These are phyloP conservation scores for Capsicum baccatum DNA, from an alignment of 257 asterid genomes.

Conservation along the genomic window DNA sequence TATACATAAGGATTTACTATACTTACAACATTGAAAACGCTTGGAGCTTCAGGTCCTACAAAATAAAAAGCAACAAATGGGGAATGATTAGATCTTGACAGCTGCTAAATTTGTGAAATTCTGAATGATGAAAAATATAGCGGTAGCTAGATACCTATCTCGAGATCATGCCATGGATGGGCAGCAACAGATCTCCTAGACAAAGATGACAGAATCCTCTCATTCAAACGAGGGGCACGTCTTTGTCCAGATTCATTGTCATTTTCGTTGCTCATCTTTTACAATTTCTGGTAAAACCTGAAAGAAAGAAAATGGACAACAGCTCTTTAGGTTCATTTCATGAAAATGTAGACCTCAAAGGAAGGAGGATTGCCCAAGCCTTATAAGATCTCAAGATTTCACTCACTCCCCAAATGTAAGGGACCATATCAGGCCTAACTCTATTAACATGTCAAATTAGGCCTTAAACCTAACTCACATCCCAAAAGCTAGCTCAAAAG, in stretches of 20 bases:
- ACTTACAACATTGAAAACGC: slow-evolving; percentile 39
- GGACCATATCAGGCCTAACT: no score
- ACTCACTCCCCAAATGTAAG: no score
- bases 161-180: slow-evolving; percentile 48
- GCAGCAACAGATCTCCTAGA: slow-evolving; percentile 44
- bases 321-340: neutral
- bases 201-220: slow-evolving; percentile 42
- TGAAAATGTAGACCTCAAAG: neutral
- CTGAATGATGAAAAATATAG: neutral
- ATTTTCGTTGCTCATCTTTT: slow-evolving; percentile 26
- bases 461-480: no score
- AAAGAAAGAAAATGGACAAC: neutral
- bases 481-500: no score
- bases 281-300: neutral
- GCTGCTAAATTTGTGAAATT: neutral
- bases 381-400: no score
- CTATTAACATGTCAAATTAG: no score
- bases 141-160: slow-evolving; percentile 31
- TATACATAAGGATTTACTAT: neutral
- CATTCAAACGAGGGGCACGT: slow-evolving; percentile 36
- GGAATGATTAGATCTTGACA: neutral
- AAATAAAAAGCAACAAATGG: neutral
- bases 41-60: slow-evolving; percentile 44
- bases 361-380: no score
- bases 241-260: slow-evolving; percentile 28